Base-by-base conservation (phyloP, 2,329 filamentous ascomycete genomes). In the Calonectria fujianensis region DNA sequence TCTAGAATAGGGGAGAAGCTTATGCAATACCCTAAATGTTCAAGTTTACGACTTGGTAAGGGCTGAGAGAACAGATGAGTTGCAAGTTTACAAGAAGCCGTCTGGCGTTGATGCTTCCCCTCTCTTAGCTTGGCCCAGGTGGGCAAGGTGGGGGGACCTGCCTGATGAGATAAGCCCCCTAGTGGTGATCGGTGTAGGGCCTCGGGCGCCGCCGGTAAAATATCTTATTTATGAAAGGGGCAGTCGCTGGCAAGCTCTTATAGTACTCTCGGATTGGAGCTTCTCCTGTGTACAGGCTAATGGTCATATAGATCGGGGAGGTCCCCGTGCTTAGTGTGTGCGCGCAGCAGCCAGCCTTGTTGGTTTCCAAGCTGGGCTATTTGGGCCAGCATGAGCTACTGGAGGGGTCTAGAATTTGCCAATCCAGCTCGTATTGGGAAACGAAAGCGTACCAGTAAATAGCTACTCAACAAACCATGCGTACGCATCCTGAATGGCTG, bases 131-230 rank as follows among this genome's bases (percentile, higher is more conserved):
- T 76, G 77, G 69, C 41, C 24, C 27, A 29, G 65, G 32, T 31
- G 52, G 77, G 75, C 76, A 80, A 72, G 78, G 79, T 76, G 78
- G 78, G 77, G 69, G 57, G 66, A 59, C 57, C 68, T 37, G 64
- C 68, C 69, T 78, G 76, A 77, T 79, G 77, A 80, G 79, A 78
- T 80, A 80, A 80, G 78, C 78, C 54, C 69, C 31, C 48, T 45
- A 39, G 50, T 31, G 50, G 51, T 52, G 37, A 31, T 41, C 39
- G 31, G 29, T 61, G 39, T 50, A 32, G 13, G 7, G 59, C 9
- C 31, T 65, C 27, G 29, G 37, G 61, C 24, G 37, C 57, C 57
- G 32, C 35, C 37, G 57, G 27, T 63, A 37, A 39, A 57, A 57
- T 35, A 20, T 18, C 7, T 20, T 16, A 2, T 27, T 18, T 63